Conservation (phyloP, 106 monocot genomes). For the Allium fistulosum region DNA sequence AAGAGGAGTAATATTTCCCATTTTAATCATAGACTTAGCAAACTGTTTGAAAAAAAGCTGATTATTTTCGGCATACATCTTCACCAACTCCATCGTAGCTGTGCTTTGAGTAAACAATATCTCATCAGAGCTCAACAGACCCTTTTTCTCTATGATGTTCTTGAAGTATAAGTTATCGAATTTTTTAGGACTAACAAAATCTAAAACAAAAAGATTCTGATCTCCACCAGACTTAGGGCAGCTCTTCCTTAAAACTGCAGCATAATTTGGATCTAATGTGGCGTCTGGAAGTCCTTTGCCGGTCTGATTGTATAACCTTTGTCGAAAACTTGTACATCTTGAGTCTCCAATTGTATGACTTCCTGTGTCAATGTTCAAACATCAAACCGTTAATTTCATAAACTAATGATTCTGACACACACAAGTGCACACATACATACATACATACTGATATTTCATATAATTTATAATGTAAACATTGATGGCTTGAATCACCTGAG, state of each 20-base stretch:
- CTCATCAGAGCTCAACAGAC: conserved; percentile 12
- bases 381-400: too few relatives aligned
- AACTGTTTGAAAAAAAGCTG: conserved; percentile 5
- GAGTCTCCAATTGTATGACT: conserved; percentile 10
- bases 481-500: conserved; percentile 1
- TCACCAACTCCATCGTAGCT: conserved; percentile 1
- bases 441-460: too few relatives aligned
- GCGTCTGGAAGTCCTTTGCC: conserved; percentile 8
- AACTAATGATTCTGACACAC: too few relatives aligned
- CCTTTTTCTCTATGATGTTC: conserved; percentile 4
- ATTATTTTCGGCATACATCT: neutral
- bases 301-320: conserved; percentile 13
- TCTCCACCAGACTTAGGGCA: conserved; percentile 6
- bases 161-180: conserved; percentile 15
- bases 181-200: neutral
- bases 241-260: neutral
- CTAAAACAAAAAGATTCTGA: conserved; percentile 1
- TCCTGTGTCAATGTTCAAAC: neutral
- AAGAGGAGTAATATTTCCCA: conserved; percentile 9
- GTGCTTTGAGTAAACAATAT: neutral
- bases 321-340: conserved; percentile 14
- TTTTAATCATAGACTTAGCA: conserved; percentile 12
- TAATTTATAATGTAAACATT: too few relatives aligned
- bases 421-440: too few relatives aligned
- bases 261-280: conserved; percentile 1